Evolutionary conservation across 2,329 filamentous ascomycete genomes (phyloP).

Genomic region (Microsporum audouinii): DNA sequence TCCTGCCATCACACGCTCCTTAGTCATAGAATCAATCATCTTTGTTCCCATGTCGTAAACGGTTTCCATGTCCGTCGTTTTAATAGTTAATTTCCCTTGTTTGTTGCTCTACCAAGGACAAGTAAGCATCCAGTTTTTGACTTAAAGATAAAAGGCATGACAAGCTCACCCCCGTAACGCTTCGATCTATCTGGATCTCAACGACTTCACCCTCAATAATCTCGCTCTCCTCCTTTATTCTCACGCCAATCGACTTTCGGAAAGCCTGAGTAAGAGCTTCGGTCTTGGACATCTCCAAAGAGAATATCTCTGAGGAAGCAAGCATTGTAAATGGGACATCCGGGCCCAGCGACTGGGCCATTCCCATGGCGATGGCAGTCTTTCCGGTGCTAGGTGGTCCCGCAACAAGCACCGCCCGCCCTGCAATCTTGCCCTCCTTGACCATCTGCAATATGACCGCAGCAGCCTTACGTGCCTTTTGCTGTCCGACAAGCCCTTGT

Average conservation of each 20-base stretch:
- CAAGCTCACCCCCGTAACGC: constrained; percentile 63
- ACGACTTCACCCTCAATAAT: constrained; percentile 99
- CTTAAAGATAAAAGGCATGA: neutral
- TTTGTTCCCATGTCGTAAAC: constrained; percentile 99
- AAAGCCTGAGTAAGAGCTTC: constrained; percentile 98
- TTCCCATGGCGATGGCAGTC: constrained; percentile 96
- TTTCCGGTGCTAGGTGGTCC: constrained; percentile 95
- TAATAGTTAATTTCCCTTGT: constrained; percentile 97
- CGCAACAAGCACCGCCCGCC: constrained; percentile 84
- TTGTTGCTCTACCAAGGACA: constrained; percentile 57
- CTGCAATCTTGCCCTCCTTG: constrained; percentile 96
- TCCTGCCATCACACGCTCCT: constrained; percentile 96
- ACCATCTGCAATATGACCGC: constrained; percentile 98
- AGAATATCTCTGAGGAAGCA: constrained; percentile 94
- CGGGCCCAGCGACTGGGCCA: constrained; percentile 87
- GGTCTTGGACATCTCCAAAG: constrained; percentile 98
- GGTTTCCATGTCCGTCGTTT: constrained; percentile 99
- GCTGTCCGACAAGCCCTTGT: constrained; percentile 89
- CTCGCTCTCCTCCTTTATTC: constrained; percentile 98
- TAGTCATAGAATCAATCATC: constrained; percentile 99
- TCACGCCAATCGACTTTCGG: constrained; percentile 92
- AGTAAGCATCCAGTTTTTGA: neutral
- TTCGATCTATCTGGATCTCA: constrained; percentile 95
- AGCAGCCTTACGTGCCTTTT: constrained; percentile 91
- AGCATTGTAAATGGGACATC: constrained; percentile 96